These are phyloP conservation scores for Naganishia antarctica DNA, from an alignment of 768 basidiomycete species.

Conservation along the genomic window DNA sequence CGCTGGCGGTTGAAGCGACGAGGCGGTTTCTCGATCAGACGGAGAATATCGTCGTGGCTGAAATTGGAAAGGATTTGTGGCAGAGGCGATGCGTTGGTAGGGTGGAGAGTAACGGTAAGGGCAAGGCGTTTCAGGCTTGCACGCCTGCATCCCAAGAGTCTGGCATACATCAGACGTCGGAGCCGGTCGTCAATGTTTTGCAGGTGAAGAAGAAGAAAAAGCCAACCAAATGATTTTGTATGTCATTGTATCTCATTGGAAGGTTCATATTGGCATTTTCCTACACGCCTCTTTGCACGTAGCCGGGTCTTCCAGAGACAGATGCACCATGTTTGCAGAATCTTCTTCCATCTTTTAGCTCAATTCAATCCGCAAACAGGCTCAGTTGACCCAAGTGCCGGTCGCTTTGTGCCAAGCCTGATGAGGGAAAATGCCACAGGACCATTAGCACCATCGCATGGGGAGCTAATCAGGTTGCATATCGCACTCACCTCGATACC, in stretches of 20 bases:
- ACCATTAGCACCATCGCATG: no score
- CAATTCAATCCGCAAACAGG: no score
- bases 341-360: background rate
- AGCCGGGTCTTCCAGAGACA: no score
- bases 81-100: background rate
- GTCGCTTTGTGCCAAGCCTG: slow-evolving; percentile 21
- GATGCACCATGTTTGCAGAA: background rate
- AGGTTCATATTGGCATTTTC: background rate
- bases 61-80: slow-evolving; percentile 38
- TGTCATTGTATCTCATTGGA: background rate
- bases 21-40: slow-evolving; percentile 60
- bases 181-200: slow-evolving; percentile 16
- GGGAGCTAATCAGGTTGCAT: no score
- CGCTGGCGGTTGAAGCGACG: slow-evolving; percentile 64
- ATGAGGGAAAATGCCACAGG: background rate
- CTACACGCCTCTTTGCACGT: no score
- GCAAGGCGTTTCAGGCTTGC: slow-evolving; percentile 1
- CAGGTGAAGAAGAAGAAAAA: slow-evolving; percentile 20
- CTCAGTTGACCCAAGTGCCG: slow-evolving; percentile 15
- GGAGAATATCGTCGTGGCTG: slow-evolving; percentile 32
- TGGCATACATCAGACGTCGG: no score
- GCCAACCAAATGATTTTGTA: background rate
- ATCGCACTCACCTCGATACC: slow-evolving; percentile 47
- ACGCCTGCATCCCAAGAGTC: no score
- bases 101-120: slow-evolving; percentile 3